Evolutionary conservation across 768 basidiomycete genomes (phyloP), one percentile per base, ranked within the genome.

Genomic region (Hericium rajendrae): DNA sequence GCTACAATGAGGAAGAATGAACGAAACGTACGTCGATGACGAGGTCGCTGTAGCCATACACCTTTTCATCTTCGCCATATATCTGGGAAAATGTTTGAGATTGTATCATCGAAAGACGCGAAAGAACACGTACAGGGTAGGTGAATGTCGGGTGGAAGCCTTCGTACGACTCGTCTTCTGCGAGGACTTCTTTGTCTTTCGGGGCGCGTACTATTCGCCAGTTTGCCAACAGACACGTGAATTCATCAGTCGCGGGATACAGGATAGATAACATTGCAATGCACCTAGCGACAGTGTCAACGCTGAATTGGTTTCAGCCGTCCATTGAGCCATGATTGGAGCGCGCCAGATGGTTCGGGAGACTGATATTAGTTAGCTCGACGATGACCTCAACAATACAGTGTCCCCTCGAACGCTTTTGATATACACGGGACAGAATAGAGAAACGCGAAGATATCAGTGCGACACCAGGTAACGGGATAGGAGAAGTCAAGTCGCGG

Each of bases 21-120:
- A 28, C 50, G 20, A 24, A 50, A 71, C 84, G 60, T 67, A 97
- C 94, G 67, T 95, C 83, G 64, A 98, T 86, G 26, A 78, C 69
- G 38, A 99, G 77, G 65, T 86, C 86, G 60, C 83, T 79, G 72
- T 97, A 98, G 2, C 95, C 95, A 68, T 95, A 97, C 56, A 98
- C 86, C 73, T 86, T 94, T 73, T 99, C 94, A 54, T 95, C 89
- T 65, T 97, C 92, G 54, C 95, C 95, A 67, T 85, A 97, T 66
- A 99, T 94, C 90, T 92, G 51, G 13, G 50, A 40, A 18, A 22
- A 38, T n/a, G 41, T 38, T n/a, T n/a, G 43, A 20, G 12, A 26
- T 28, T 51, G 3, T 24, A 51, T 6, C 38, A 26, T 41, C 32
- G n/a, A 2, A 24, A 28, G 32, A 32, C 24, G 16, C 20, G 10